phyloP scores from a whole-genome alignment of 2,329 filamentous ascomycete genomes.

The Fusarium annulatum region DNA sequence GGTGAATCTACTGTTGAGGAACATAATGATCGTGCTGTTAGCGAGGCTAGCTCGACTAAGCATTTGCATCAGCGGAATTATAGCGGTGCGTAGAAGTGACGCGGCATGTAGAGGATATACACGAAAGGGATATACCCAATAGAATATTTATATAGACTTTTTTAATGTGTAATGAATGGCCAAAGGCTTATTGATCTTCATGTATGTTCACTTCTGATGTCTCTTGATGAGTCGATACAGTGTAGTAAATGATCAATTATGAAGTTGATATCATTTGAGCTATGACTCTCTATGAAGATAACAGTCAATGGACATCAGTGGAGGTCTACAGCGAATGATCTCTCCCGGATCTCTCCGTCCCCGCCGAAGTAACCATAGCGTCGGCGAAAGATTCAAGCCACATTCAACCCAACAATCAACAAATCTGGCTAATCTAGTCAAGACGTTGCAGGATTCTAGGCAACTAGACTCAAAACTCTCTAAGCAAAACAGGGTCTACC shows the following conservation, averaged over 20 bases:
- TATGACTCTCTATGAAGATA: neutral
- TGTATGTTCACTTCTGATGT: accelerated
- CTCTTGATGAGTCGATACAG: accelerated
- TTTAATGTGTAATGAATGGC: constrained; percentile 30
- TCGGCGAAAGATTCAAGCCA: neutral
- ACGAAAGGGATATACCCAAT: neutral
- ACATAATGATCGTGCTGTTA: constrained; percentile 39
- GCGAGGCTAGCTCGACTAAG: constrained; percentile 44
- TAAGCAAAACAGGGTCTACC: neutral
- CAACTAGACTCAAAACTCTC: neutral
- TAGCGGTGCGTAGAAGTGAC: constrained; percentile 8
- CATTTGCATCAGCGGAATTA: constrained; percentile 25
- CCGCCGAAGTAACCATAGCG: neutral
- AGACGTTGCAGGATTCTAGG: neutral
- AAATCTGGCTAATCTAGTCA: neutral
- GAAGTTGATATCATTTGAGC: accelerated
- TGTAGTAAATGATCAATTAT: accelerated
- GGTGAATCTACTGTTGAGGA: constrained; percentile 29
- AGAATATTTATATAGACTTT: constrained; percentile 14
- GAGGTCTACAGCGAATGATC: neutral
- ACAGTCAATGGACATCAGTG: accelerated
- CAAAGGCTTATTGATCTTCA: constrained; percentile 1
- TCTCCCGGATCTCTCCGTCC: neutral
- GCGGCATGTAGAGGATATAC: neutral
- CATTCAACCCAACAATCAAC: neutral